Base-by-base conservation (phyloP, 352 stramenopile species). In the Phytopythium delawarense region DNA sequence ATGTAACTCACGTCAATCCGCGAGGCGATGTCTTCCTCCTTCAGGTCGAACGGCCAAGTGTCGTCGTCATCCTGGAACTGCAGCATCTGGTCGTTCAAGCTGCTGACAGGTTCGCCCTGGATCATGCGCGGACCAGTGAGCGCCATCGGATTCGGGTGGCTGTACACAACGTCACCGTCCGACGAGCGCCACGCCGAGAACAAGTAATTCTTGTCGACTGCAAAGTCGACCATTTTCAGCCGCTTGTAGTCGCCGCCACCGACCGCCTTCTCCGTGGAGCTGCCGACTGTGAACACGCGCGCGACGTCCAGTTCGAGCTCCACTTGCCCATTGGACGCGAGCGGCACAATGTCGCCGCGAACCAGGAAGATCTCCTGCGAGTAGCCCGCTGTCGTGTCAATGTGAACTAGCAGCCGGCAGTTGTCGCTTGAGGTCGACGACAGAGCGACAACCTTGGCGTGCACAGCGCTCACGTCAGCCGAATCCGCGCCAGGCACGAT, bases 171-270 rank as follows among this genome's bases (percentile, higher is more conserved):
- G 32, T 91, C 78, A 0, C 79, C 77, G 50, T 70, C 75, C 9
- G 84, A 55, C 13, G 79, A 89, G 1, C 83, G 72, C 83, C 84
- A 92, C 1, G 78, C 80, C n/a, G 79, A 91, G 45, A 87, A 90
- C 39, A 92, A 55, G 25, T 78, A 79, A 30, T 78, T 81, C 45
- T 87, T 79, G 45, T 92, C 78, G 12, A 91, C 73, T 0, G 75
- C 74, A 65, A 92, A 91, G 56, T 91, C 81, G 23, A 92, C 76
- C 60, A 92, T 80, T 54, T 83, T 85, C 3, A 87, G 63, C 2
- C 80, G 69, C 30, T 82, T 73, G 34, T 78, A 61, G 52, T 28
- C 67, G 49, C 18, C 11, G 39, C 49, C 15, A 40, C 44, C 54
- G 63, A 54, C 16, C 18, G 48, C n/a, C 7, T 55, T 51, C 4